Evolutionary conservation across 768 basidiomycete genomes (phyloP), one percentile per base, ranked within the genome.

Genomic region (Boletus rubroflammeus): DNA sequence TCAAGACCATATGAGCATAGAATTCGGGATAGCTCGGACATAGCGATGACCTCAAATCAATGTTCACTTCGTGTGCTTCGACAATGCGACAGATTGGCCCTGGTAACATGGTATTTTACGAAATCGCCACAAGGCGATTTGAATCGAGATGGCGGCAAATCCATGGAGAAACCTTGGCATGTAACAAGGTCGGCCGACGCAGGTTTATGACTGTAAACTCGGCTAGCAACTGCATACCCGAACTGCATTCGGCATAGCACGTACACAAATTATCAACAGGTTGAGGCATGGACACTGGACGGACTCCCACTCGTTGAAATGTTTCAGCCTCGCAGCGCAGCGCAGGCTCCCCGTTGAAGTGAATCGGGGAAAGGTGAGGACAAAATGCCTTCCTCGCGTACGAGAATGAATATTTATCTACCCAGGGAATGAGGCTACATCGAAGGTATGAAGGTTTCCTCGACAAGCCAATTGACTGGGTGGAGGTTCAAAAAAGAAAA

Each of bases 381-480:
- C 21, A 28, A 42, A 21, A 26, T 6, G 35, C 26, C 46, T 46
- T 45, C 19, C 17, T 21, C 43, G 13, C 25, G 34, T 34, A 56
- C 57, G 53, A 61, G 56, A 50, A 26, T 54, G 62, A 39, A 53
- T 10, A 2, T 56, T 47, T 14, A 46, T 72, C 54, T 71, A 10
- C 67, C 62, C 67, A 71, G 66, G 67, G 68, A 72, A 72, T 68
- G 68, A 72, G 70, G 63, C 71, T 43, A 32, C 58, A 50, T 23
- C 58, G 45, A 54, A 55, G 65, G 60, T 48, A 29, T 26, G 34
- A 36, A 38, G 3, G 8, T 11, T 47, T 59, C 59, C 52, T 54
- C 60, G 51, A 50, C 50, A 45, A 62, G 71, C 67, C 61, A 70
- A 67, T 66, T 60, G 50, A 68, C 70, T 67, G 68, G 70, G 60